Evolutionary conservation across 129 eudicot species (phyloP).

Genomic region (Chrysanthemum lavandulifolium): DNA sequence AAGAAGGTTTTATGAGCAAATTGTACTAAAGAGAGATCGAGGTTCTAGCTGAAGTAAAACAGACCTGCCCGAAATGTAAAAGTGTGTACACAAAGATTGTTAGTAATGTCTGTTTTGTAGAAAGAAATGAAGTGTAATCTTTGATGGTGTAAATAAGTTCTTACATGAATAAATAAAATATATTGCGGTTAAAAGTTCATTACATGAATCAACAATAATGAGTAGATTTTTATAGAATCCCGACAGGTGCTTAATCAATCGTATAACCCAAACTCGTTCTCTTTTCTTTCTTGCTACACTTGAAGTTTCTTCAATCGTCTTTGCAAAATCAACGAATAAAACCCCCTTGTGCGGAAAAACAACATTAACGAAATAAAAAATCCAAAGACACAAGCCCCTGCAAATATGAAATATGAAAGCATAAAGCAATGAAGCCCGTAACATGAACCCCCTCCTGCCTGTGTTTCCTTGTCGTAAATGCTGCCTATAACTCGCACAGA

Average conservation of each 20-base stretch:
- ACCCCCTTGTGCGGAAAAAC: conserved; percentile 63
- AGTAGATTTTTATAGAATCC: too few species aligned
- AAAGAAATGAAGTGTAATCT: too few species aligned
- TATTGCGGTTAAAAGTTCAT: too few species aligned
- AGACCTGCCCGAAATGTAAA: too few species aligned
- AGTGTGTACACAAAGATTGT: too few species aligned
- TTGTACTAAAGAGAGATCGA: conserved; percentile 33
- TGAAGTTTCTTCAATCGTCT: conserved; percentile 29
- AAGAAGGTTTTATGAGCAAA: conserved; percentile 46
- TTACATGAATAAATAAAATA: too few species aligned
- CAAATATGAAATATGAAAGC: conserved; percentile 65
- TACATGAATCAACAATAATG: too few species aligned
- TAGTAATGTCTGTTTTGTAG: too few species aligned
- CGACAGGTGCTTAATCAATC: not conserved
- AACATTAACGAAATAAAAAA: conserved; percentile 51
- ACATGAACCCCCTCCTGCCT: conserved; percentile 52
- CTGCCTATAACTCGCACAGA: conserved; percentile 74
- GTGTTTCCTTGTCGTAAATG: conserved; percentile 64
- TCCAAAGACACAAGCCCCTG: conserved; percentile 56
- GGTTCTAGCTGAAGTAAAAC: conserved; percentile 17
- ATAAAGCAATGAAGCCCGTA: conserved; percentile 78
- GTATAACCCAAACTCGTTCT: not conserved
- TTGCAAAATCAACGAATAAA: conserved; percentile 44
- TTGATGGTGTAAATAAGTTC: too few species aligned
- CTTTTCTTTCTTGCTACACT: conserved; percentile 7